phyloP scores from a whole-genome alignment of 768 basidiomycete genomes.

The Pluteus cervinus region DNA sequence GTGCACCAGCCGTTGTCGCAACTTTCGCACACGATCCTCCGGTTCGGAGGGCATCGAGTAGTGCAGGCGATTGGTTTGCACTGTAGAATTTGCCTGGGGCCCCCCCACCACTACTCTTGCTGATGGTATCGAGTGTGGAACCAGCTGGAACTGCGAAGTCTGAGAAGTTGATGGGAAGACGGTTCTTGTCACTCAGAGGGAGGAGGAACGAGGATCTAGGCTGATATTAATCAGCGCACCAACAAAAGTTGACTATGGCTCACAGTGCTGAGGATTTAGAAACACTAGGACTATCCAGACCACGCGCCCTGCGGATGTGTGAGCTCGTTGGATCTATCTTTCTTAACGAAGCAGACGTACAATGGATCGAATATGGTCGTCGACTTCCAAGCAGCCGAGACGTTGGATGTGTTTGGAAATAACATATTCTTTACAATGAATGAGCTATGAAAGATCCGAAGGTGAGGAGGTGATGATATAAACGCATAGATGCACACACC shows the following conservation, averaged over 20 bases:
- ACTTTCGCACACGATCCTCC: conserved; percentile 46
- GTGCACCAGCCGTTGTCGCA: conserved; percentile 30
- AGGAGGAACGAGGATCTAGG: conserved; percentile 40
- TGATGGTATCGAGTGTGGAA: no score
- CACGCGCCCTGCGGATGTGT: no score
- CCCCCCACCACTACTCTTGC: no score
- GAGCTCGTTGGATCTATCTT: no score
- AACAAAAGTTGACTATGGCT: no score
- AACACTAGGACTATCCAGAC: conserved; percentile 2
- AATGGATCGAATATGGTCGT: conserved; percentile 66
- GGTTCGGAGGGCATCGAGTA: conserved; percentile 48
- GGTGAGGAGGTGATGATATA: background rate
- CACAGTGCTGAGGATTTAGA: no score
- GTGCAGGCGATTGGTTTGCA: conserved; percentile 34
- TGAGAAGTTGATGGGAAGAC: no score
- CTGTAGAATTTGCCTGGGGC: conserved; percentile 61
- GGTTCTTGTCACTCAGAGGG: conserved; percentile 45
- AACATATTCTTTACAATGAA: conserved; percentile 9
- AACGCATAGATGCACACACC: conserved; percentile 1
- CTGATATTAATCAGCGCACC: no score
- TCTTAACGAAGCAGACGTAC: conserved; percentile 28
- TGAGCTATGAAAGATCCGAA: conserved; percentile 1
- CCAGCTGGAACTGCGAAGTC: no score
- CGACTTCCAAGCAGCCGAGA: conserved; percentile 31
- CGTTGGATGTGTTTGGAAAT: conserved; percentile 1